phyloP scores from a whole-genome alignment of 2,329 filamentous ascomycete genomes.

The Monilinia aucupariae region DNA sequence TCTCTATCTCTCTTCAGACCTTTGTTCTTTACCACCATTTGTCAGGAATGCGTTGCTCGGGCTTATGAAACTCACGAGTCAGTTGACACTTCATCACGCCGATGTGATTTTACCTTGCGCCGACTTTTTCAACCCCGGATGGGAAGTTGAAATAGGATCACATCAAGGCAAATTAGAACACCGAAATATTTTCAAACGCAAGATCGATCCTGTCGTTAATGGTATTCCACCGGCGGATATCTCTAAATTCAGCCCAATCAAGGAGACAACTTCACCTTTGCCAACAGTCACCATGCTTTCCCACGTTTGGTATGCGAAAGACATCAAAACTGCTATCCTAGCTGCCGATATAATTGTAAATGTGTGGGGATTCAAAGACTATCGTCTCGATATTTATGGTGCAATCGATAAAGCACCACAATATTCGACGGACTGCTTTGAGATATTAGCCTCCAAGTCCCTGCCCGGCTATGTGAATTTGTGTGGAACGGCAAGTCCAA shows the following conservation, averaged over 20 bases:
- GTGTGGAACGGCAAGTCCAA: constrained; percentile 41
- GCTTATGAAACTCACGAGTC: constrained; percentile 26
- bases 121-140: constrained; percentile 59
- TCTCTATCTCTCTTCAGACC: constrained; percentile 31
- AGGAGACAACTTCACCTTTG: constrained; percentile 51
- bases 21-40: constrained; percentile 29
- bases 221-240: constrained; percentile 53
- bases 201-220: constrained; percentile 61
- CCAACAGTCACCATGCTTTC: constrained; percentile 63
- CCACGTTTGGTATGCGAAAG: constrained; percentile 51
- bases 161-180: constrained; percentile 51
- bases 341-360: constrained; percentile 62
- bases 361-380: constrained; percentile 60
- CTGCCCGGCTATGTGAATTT: constrained; percentile 28
- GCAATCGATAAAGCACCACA: constrained; percentile 57
- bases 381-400: constrained; percentile 57
- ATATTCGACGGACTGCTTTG: constrained; percentile 55
- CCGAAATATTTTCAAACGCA: constrained; percentile 51
- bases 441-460: constrained; percentile 34
- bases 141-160: constrained; percentile 58
- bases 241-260: constrained; percentile 51
- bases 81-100: constrained; percentile 43
- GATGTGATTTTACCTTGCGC: constrained; percentile 53
- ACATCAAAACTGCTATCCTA: constrained; percentile 59
- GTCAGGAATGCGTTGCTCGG: constrained; percentile 31